Evolutionary conservation across 495 filamentous ascomycete genomes (phyloP).

Genomic region (Penicillium argentinense): DNA sequence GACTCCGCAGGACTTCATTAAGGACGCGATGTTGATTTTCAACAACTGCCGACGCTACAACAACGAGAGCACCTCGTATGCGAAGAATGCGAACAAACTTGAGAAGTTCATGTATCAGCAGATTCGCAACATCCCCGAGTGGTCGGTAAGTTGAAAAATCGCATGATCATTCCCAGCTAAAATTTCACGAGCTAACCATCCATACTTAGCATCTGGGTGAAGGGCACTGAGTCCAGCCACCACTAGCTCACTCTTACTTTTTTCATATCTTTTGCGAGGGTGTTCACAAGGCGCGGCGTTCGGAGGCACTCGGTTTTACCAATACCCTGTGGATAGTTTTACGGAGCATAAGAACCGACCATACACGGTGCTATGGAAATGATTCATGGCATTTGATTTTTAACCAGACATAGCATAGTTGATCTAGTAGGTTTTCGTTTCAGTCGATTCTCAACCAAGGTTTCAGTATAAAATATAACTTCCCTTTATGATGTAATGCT

Average conservation of each 20-base stretch:
- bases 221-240: slow-evolving; percentile 30
- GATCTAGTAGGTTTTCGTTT: no score
- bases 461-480: slow-evolving; percentile 3
- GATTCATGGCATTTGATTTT: no score
- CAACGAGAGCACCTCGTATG: slow-evolving; percentile 91
- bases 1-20: slow-evolving; percentile 89
- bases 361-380: background rate
- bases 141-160: slow-evolving; percentile 63
- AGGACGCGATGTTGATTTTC: slow-evolving; percentile 87
- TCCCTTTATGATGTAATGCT: slow-evolving; percentile 22
- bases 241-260: background rate
- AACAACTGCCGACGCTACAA: slow-evolving; percentile 96
- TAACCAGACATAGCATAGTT: no score
- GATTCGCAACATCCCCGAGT: slow-evolving; percentile 91
- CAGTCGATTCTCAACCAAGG: no score
- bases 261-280: slow-evolving; percentile 10
- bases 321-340: slow-evolving; percentile 30
- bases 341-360: slow-evolving; percentile 4
- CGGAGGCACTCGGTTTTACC: slow-evolving; percentile 6
- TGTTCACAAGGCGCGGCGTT: slow-evolving; percentile 26
- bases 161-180: background rate
- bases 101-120: slow-evolving; percentile 97
- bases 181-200: background rate
- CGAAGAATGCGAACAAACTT: slow-evolving; percentile 91
- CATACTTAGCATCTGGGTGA: slow-evolving; percentile 47